Evolutionary conservation across 164 flowering plant genomes (phyloP), one percentile per base, ranked within the genome.

Genomic region (Vitis cinerea): DNA sequence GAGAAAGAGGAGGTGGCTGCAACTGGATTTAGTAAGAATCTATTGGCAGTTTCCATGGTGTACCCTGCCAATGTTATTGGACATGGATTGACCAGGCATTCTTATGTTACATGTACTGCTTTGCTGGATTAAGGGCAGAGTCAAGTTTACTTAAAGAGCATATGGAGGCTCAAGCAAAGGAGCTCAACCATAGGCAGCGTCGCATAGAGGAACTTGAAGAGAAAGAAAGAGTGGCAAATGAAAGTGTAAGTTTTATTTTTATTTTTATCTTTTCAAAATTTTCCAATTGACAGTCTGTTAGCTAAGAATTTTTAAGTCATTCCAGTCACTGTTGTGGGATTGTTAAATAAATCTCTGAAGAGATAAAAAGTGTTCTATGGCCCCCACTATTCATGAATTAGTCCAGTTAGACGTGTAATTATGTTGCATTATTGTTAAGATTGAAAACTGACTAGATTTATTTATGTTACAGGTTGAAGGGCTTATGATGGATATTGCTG

Each of bases 401-500:
- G 60, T 31, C 17, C 53, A 27, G 14, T 4, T 19, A 44, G 29
- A 27, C 9, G 57, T 8, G 8, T 59, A 17, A 3, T n/a, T 17
- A 2, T 29, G 10, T 44, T n/a, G 10, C 10, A 10, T 1, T 58
- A 5, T 23, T 58, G 10, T 58, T 8, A 9, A 15, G 27, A 3
- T 16, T 19, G 27, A 58, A 15, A 58, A 4, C 6, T 58, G 17
- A 37, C 44, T 58, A 58, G 10, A 3, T 51, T 13, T 60, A 3
- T 69, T 29, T 48, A 17, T 77, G 50, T 60, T 75, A 48, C 50
- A 92, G 98, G 86, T 94, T 78, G 97, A 94, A 83, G 98, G 97
- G 75, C 93, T 94, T 75, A 92, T 92, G 98, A 79, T 89, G 86
- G 97, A 94, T 72, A 87, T 92, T 80, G 85, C 95, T 64, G 88